Base-by-base conservation (phyloP, 768 basidiomycete genomes). In the Psilocybe subaeruginosa region DNA sequence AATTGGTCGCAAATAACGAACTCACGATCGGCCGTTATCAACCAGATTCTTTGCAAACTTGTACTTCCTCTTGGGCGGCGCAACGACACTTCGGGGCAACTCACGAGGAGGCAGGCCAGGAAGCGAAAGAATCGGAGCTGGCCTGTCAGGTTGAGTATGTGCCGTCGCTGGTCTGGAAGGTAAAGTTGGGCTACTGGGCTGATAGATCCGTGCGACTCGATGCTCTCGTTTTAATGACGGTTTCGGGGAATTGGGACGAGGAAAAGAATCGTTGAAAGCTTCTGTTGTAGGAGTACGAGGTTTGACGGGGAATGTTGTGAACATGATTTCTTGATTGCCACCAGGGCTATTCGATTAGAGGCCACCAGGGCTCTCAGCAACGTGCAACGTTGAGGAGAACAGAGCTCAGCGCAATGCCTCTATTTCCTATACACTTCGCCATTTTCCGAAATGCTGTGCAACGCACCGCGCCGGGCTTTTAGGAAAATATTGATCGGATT, bases 361-460 rank as follows among this genome's bases (percentile, higher is more conserved):
- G 68, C 69, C 63, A 65, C 67, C 67, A 68, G 62, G 64, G 68
- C 68, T 64, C 68, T 69, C 61, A 53, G 60, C 47, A 64, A 64
- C 66, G 66, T 64, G 59, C 63, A 64, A 67, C 66, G 66, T 64
- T 62, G 61, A 62, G 37, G 37, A 60, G 59, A 57, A 57, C 55
- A 30, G 46, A 30, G 51, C 59, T 56, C 37, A 54, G 49, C 55
- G 46, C 59, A 37, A 27, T 11, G 16, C n/a, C 11, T 43, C 4
- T n/a, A 43, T 19, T 39, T 49, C 29, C 23, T 23, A 14, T 5
- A 23, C 23, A 27, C 7, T 19, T 27, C 37, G 41, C 41, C 14
- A n/a, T 43, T 43, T 43, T 43, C 41, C 41, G 41, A 43, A 43
- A 43, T 43, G 41, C 41, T 43, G 0, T 43, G 41, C 41, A 12